These are phyloP conservation scores for Aquilaria sinensis DNA, from an alignment of 345 rosid genomes.

Conservation along the genomic window DNA sequence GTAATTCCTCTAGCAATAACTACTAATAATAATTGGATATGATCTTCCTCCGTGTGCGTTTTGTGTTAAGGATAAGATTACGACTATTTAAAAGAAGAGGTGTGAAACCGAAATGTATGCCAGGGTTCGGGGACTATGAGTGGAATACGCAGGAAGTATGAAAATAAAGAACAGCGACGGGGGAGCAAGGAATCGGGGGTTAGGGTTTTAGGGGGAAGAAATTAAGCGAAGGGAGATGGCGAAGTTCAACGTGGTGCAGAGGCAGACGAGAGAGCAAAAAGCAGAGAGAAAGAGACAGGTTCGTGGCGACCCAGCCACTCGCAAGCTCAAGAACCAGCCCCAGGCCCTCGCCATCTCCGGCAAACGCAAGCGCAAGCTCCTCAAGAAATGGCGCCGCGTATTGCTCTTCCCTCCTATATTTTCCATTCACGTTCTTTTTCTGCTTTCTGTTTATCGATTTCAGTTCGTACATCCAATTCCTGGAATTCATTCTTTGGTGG, in stretches of 20 bases:
- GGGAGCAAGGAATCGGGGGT: no score
- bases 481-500: not conserved
- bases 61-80: no score
- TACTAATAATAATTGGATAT: no score
- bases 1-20: no score
- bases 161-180: not conserved
- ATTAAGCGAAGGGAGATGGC: constrained; percentile 41
- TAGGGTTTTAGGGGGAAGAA: not conserved
- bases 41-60: no score
- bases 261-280: constrained; percentile 55
- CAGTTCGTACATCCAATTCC: no score
- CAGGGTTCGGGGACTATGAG: not conserved
- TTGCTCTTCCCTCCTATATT: not conserved
- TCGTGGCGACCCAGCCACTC: constrained; percentile 62
- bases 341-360: constrained; percentile 53
- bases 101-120: no score
- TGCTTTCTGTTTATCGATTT: not conserved
- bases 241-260: constrained; percentile 74
- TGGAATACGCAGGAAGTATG: not conserved
- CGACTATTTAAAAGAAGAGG: no score
- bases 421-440: not conserved
- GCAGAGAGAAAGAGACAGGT: constrained; percentile 48
- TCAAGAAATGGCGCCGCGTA: constrained; percentile 76
- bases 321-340: constrained; percentile 45
- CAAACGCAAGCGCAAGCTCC: constrained; percentile 74